phyloP scores from a whole-genome alignment of 768 basidiomycete genomes.

The Calocybe cyanea region DNA sequence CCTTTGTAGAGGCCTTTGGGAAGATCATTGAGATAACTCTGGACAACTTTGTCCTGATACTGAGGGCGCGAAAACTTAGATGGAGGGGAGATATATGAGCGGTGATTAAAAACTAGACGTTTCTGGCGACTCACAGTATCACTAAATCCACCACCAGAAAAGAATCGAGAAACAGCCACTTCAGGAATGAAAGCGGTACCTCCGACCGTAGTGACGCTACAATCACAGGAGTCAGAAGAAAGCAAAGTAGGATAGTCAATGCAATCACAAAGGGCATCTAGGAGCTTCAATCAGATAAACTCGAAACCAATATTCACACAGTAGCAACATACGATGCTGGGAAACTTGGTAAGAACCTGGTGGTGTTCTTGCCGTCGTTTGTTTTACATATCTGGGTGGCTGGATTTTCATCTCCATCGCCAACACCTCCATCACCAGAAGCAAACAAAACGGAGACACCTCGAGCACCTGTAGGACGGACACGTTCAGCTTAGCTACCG shows the following conservation, averaged over 20 bases:
- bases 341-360: slow-evolving; percentile 55
- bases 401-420: slow-evolving; percentile 54
- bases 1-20: slow-evolving; percentile 49
- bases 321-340: slow-evolving; percentile 44
- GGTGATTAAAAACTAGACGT: background rate
- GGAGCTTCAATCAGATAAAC: background rate
- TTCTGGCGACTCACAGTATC: slow-evolving; percentile 43
- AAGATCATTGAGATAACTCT: slow-evolving; percentile 40
- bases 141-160: slow-evolving; percentile 77
- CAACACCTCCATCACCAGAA: slow-evolving; percentile 68
- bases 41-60: slow-evolving; percentile 49
- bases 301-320: background rate
- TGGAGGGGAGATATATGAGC: background rate
- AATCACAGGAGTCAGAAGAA: background rate
- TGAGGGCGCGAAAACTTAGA: slow-evolving; percentile 47
- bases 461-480: slow-evolving; percentile 44
- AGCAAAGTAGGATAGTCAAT: background rate
- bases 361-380: slow-evolving; percentile 54
- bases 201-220: slow-evolving; percentile 72
- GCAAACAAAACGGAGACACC: slow-evolving; percentile 64
- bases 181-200: slow-evolving; percentile 62
- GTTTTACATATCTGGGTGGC: slow-evolving; percentile 49
- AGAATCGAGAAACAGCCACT: slow-evolving; percentile 40
- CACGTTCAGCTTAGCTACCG: no score
- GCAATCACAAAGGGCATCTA: slow-evolving; percentile 48